These are phyloP conservation scores for Bauhinia variegata DNA, from an alignment of 306 rosid species.

Conservation along the genomic window DNA sequence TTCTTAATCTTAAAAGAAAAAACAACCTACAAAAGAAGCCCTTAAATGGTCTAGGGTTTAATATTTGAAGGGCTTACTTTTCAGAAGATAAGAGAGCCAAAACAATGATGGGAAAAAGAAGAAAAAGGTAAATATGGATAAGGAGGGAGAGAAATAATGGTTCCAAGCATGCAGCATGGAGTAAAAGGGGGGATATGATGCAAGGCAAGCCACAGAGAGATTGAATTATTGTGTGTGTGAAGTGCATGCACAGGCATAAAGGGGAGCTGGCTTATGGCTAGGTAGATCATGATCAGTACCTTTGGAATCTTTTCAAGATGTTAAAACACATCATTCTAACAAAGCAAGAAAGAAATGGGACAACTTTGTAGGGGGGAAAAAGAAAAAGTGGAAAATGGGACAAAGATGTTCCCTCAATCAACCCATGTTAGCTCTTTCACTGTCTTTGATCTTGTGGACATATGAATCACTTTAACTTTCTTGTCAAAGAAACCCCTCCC, in stretches of 20 bases:
- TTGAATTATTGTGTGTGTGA: conserved; percentile 41
- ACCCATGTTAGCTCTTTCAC: conserved; percentile 31
- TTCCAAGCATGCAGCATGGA: conserved; percentile 27
- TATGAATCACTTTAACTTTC: conserved; percentile 34
- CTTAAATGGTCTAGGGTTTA: background rate
- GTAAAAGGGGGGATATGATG: conserved; percentile 30
- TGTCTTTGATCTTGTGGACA: conserved; percentile 47
- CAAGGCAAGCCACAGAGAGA: conserved; percentile 43
- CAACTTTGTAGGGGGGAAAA: background rate
- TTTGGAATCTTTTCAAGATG: conserved; percentile 41
- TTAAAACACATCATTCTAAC: conserved; percentile 40
- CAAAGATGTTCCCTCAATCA: conserved; percentile 51
- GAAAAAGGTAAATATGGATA: background rate
- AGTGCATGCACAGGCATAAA: conserved; percentile 37
- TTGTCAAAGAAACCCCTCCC: conserved; percentile 27
- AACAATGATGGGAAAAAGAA: background rate
- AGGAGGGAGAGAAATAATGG: conserved; percentile 7
- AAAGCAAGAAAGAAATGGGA: conserved; percentile 29
- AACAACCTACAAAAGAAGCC: background rate
- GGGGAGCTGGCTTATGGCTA: conserved; percentile 9
- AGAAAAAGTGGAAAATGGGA: conserved; percentile 40
- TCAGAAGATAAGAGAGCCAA: no score
- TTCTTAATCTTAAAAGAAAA: background rate
- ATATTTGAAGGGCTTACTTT: background rate
- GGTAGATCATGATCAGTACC: background rate